Conservation (phyloP, 192 early-diverging fungal genomes). For the Powellomyces hirtus region DNA sequence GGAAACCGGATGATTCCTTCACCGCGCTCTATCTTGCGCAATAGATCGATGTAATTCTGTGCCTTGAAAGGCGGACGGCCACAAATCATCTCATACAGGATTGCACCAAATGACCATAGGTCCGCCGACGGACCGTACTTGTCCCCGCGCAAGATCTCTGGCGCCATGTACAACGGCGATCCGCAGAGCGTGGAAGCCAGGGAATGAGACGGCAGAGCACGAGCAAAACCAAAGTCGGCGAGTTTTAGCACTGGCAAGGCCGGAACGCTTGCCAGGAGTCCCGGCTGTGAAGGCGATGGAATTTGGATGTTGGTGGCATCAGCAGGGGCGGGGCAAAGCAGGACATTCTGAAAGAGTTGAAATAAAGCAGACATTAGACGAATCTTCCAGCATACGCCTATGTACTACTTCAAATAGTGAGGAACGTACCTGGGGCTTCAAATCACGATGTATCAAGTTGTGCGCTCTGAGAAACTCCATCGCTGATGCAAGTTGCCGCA, state of each 20-base stretch:
- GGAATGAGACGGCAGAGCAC: slow-evolving; percentile 76
- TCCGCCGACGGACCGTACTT: slow-evolving; percentile 95
- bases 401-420: not conserved
- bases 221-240: slow-evolving; percentile 98
- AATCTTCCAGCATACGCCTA: not conserved
- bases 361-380: not conserved
- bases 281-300: slow-evolving; percentile 35
- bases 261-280: slow-evolving; percentile 33
- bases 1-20: slow-evolving; percentile 87
- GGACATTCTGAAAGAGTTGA: slow-evolving; percentile 62
- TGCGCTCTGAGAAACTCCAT: slow-evolving; percentile 83
- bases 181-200: slow-evolving; percentile 95
- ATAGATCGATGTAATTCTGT: slow-evolving; percentile 87
- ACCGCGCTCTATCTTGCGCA: slow-evolving; percentile 84
- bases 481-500: slow-evolving; percentile 82
- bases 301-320: slow-evolving; percentile 38
- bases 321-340: slow-evolving; percentile 63
- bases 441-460: slow-evolving; percentile 91
- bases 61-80: slow-evolving; percentile 92
- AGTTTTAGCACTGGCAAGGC: slow-evolving; percentile 82
- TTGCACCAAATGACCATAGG: slow-evolving; percentile 94
- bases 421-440: slow-evolving; percentile 85
- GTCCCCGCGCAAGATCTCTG: slow-evolving; percentile 80
- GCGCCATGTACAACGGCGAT: slow-evolving; percentile 94
- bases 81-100: slow-evolving; percentile 90